Conservation (phyloP, 768 basidiomycete genomes). For the Clavulina sp. region DNA sequence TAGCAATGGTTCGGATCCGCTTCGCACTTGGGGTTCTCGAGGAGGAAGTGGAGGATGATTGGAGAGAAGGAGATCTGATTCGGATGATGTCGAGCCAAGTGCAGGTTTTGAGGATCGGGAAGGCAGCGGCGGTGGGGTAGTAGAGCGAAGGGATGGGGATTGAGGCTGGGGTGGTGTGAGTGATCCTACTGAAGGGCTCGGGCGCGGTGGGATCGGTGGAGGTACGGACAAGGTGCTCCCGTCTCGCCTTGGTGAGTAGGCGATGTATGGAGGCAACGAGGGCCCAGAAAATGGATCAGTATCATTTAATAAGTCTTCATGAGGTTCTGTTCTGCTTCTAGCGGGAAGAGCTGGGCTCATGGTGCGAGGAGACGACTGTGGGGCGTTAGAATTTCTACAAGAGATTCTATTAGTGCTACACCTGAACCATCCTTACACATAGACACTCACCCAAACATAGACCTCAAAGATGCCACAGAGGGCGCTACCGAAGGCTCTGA, state of each 20-base stretch:
- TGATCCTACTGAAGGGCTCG: not conserved
- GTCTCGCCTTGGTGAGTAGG: no score
- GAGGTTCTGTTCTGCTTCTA: no score
- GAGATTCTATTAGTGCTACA: no score
- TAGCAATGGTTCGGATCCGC: not conserved
- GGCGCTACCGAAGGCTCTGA: not conserved
- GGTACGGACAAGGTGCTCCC: no score
- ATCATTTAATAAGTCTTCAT: no score
- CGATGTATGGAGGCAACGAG: no score
- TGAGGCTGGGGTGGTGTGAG: not conserved
- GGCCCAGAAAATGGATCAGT: no score
- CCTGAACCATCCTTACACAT: not conserved
- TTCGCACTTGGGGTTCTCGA: not conserved
- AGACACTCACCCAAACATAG: not conserved
- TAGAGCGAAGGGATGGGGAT: not conserved
- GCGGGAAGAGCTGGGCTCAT: no score
- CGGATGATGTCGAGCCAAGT: constrained; percentile 19
- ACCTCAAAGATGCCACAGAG: not conserved
- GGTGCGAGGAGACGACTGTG: no score
- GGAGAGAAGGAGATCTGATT: constrained; percentile 35
- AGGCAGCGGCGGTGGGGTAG: not conserved
- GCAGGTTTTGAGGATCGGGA: not conserved
- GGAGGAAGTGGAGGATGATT: constrained; percentile 23
- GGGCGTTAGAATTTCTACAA: no score
- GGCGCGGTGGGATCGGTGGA: not conserved